These are phyloP conservation scores for Ogataea hybrid DNA, from an alignment of 1,139 yeast species.

Conservation along the genomic window DNA sequence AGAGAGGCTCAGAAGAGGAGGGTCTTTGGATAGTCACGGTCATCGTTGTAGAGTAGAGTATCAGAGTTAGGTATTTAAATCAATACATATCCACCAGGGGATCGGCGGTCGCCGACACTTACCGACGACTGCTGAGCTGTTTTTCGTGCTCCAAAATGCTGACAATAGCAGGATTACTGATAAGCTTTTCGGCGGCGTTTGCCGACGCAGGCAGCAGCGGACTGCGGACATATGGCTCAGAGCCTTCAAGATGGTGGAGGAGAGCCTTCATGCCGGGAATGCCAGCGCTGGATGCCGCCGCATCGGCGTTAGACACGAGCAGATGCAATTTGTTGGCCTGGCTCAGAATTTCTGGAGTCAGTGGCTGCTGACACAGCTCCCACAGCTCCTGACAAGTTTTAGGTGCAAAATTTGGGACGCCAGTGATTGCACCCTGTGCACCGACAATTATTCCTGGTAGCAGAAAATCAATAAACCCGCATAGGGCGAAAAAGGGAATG, in stretches of 20 bases:
- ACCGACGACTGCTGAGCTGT: background rate
- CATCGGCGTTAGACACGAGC: constrained; percentile 16
- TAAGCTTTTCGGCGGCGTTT: background rate
- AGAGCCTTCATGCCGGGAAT: constrained; percentile 17
- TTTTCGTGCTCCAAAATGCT: constrained; percentile 10
- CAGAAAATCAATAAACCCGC: constrained; percentile 17
- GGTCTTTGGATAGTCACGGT: constrained; percentile 11
- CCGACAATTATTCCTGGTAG: constrained; percentile 16
- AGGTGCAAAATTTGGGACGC: constrained; percentile 19
- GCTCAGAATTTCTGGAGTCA: constrained; percentile 6
- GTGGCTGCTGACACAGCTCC: constrained; percentile 9
- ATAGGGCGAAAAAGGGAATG: constrained; percentile 12
- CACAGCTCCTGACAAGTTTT: constrained; percentile 15
- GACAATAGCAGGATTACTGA: constrained; percentile 6
- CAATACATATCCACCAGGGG: background rate
- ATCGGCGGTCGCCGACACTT: background rate
- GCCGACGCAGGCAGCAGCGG: constrained; percentile 12
- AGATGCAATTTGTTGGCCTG: constrained; percentile 11
- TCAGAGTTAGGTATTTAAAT: constrained; percentile 1
- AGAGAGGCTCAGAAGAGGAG: constrained; percentile 8
- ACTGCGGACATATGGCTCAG: constrained; percentile 10
- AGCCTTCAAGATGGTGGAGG: constrained; percentile 11
- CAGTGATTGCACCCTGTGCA: constrained; percentile 17
- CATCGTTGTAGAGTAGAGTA: too few relatives aligned
- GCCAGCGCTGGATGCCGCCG: constrained; percentile 15